Base-by-base conservation (phyloP, 2,329 filamentous ascomycete species). In the Coniochaeta sp. region DNA sequence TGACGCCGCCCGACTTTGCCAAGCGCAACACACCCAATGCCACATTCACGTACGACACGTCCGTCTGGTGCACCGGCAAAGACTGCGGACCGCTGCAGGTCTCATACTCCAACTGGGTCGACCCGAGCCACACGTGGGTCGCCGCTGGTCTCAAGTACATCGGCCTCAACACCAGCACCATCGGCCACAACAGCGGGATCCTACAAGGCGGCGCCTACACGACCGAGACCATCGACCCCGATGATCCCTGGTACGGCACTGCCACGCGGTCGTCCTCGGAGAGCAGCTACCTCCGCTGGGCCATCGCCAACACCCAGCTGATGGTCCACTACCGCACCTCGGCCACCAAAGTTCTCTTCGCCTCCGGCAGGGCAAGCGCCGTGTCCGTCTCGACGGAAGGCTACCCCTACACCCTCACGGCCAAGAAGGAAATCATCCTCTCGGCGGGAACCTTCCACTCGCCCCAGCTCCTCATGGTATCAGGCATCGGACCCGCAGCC, bases 271-370 rank as follows among this genome's bases (percentile, higher is more conserved):
- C 69, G 22, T 71, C 76, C 1, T 75, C 71, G 11, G 69, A 76
- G 59, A 68, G 73, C 9, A 71, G 72, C 0, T 79, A 74, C 58
- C 61, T 78, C 1, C 60, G 61, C 1, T 57, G 61, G 0, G 71
- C 69, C 4, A n/a, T 64, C 5, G 12, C 31, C 6, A 24, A 52
- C n/a, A 60, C 70, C 0, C 40, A 44, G 40, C 40, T 81, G 4
- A 75, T 68, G 5, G 67, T 81, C 0, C 81, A 77, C 58, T 69
- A 67, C 0, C 62, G 71, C 4, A 79, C 78, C 0, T 68, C 75
- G 5, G 80, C 76, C 2, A 75, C 77, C 63, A 74, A 72, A 55
- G 73, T 84, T 1, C 31, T 80, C 0, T 83, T 81, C 50, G 64
- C 77, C 58, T 44, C 40, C 31, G 17, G 12, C 24, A 61, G 52